A percentile compares a stretch with the other conserved stretches of the same genome.
These are phyloP conservation scores for Fusarium aywerte DNA, from an alignment of 2,329 filamentous ascomycete genomes.

Conservation along the genomic window DNA sequence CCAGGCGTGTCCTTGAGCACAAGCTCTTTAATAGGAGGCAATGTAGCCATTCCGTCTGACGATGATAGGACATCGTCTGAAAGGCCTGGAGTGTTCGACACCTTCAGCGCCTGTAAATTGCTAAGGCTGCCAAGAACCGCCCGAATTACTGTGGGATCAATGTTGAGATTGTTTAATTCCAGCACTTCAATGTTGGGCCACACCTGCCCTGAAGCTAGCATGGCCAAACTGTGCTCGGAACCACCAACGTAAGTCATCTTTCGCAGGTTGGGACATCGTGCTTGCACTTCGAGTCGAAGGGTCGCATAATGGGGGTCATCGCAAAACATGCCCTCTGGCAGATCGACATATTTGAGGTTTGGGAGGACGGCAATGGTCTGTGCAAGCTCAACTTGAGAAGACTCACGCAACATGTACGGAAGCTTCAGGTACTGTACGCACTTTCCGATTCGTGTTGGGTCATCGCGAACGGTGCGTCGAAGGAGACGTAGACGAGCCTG, in stretches of 20 bases:
- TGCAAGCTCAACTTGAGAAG: slow-evolving; percentile 83
- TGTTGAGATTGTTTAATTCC: slow-evolving; percentile 73
- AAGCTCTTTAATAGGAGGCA: slow-evolving; percentile 80
- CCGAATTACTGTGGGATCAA: slow-evolving; percentile 77
- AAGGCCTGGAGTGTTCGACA: slow-evolving; percentile 75
- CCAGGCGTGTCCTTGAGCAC: slow-evolving; percentile 76
- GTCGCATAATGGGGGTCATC: slow-evolving; percentile 81
- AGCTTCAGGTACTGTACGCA: slow-evolving; percentile 84
- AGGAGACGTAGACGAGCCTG: slow-evolving; percentile 80
- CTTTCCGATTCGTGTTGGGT: slow-evolving; percentile 73
- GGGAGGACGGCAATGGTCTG: slow-evolving; percentile 86
- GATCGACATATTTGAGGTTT: slow-evolving; percentile 87
- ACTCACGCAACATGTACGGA: slow-evolving; percentile 94
- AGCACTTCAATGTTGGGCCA: slow-evolving; percentile 80
- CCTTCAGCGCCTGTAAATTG: slow-evolving; percentile 76
- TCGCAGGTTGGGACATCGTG: slow-evolving; percentile 81
- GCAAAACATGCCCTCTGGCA: slow-evolving; percentile 86
- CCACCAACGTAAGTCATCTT: slow-evolving; percentile 89
- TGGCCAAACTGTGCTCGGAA: slow-evolving; percentile 79
- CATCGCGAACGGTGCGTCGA: slow-evolving; percentile 83
- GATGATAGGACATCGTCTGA: slow-evolving; percentile 80
- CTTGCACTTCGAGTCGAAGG: slow-evolving; percentile 85
- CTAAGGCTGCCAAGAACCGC: slow-evolving; percentile 75
- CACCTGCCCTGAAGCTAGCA: slow-evolving; percentile 70
- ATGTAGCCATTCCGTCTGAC: slow-evolving; percentile 72